phyloP scores from a whole-genome alignment of 371 early-diverging fungal genomes.

The Lichtheimia corymbifera region DNA sequence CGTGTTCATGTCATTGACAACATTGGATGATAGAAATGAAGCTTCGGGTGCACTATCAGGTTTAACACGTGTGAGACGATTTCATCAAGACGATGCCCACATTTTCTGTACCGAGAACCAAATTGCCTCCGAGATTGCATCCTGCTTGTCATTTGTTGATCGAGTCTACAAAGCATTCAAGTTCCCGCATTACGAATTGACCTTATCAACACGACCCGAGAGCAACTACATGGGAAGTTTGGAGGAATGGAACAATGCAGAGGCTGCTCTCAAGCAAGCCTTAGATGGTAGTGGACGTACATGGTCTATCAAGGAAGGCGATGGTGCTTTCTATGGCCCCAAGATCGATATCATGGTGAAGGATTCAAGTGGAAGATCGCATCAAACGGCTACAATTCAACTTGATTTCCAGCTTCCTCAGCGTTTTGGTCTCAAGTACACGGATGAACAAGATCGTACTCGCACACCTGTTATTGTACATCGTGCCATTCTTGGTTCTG shows the following conservation, averaged over 20 bases:
- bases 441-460: slow-evolving; percentile 51
- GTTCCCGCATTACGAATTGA: slow-evolving; percentile 78
- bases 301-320: slow-evolving; percentile 96
- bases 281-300: slow-evolving; percentile 74
- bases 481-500: slow-evolving; percentile 91
- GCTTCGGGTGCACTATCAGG: slow-evolving; percentile 92
- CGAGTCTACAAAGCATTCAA: slow-evolving; percentile 87
- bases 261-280: slow-evolving; percentile 78
- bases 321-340: slow-evolving; percentile 99
- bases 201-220: slow-evolving; percentile 96
- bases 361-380: slow-evolving; percentile 92
- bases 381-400: slow-evolving; percentile 99
- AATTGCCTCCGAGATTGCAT: slow-evolving; percentile 76
- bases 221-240: slow-evolving; percentile 89
- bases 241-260: slow-evolving; percentile 94
- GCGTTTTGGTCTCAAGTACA: slow-evolving; percentile 86
- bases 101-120: slow-evolving; percentile 90
- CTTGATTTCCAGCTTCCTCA: slow-evolving; percentile 95
- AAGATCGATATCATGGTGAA: slow-evolving; percentile 99
- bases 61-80: slow-evolving; percentile 91
- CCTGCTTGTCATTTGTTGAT: slow-evolving; percentile 86
- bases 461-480: slow-evolving; percentile 94
- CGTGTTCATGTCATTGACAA: neutral
- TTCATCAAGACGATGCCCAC: slow-evolving; percentile 99
- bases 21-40: slow-evolving; percentile 70